phyloP scores from a whole-genome alignment of 1,139 yeast genomes.

The Yamadazyma trypodendri region DNA sequence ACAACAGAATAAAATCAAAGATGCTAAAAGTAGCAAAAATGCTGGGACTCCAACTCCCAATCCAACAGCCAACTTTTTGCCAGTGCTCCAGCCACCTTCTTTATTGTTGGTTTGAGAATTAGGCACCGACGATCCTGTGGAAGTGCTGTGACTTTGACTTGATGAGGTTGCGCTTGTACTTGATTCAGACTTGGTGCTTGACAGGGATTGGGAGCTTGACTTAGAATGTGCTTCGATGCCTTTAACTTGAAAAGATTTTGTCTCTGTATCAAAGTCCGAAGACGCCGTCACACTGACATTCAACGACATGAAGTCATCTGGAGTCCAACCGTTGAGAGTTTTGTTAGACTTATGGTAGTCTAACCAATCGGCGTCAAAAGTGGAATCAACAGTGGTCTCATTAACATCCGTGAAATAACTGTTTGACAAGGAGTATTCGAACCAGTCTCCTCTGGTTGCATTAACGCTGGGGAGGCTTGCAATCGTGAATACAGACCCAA shows the following conservation, averaged over 20 bases:
- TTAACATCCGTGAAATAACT: constrained; percentile 55
- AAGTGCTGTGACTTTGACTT: constrained; percentile 14
- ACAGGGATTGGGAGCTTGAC: constrained; percentile 12
- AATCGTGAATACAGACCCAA: constrained; percentile 55
- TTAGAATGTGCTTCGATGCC: constrained; percentile 45
- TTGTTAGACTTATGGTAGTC: constrained; percentile 54
- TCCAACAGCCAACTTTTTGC: constrained; percentile 63
- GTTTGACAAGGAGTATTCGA: constrained; percentile 51
- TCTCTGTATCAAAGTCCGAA: constrained; percentile 29
- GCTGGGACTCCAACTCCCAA: constrained; percentile 85
- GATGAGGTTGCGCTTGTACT: constrained; percentile 9
- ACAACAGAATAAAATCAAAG: constrained; percentile 59
- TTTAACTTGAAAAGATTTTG: constrained; percentile 50
- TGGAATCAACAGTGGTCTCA: constrained; percentile 49
- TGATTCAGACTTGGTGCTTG: constrained; percentile 20
- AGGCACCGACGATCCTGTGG: constrained; percentile 22
- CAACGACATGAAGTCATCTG: constrained; percentile 52
- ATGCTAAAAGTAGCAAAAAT: constrained; percentile 45
- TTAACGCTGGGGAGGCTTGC: constrained; percentile 53
- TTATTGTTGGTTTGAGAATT: constrained; percentile 11
- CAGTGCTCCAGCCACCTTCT: neutral
- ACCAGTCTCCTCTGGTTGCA: constrained; percentile 63
- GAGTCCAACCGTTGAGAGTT: constrained; percentile 70
- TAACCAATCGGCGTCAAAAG: constrained; percentile 60
- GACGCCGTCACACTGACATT: constrained; percentile 54